Conservation (phyloP, 495 filamentous ascomycete species). For the Aspergillus sparsus region DNA sequence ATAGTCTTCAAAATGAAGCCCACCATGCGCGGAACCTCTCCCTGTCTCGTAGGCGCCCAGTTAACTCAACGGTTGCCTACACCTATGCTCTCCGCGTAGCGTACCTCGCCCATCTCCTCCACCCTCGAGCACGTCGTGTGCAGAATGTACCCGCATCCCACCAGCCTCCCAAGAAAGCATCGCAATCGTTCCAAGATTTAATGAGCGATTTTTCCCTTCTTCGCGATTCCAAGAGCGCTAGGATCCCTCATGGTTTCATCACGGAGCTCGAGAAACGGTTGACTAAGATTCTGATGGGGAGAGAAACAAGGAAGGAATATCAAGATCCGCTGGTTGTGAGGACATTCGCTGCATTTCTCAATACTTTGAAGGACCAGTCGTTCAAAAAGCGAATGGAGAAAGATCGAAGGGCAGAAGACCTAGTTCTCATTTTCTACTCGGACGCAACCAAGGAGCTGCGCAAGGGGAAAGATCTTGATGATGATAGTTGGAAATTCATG, state of each 20-base stretch:
- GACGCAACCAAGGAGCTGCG: slow-evolving; percentile 85
- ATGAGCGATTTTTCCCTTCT: slow-evolving; percentile 76
- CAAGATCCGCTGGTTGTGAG: slow-evolving; percentile 74
- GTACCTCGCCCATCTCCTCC: slow-evolving; percentile 89
- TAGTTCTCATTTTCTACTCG: slow-evolving; percentile 85
- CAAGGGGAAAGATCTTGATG: slow-evolving; percentile 77
- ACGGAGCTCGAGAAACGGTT: slow-evolving; percentile 67
- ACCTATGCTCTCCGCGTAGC: slow-evolving; percentile 86
- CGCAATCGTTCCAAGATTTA: slow-evolving; percentile 70
- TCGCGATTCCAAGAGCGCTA: slow-evolving; percentile 72
- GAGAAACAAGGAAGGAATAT: slow-evolving; percentile 74
- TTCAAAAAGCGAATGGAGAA: slow-evolving; percentile 84
- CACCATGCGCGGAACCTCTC: slow-evolving; percentile 56
- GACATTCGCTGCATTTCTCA: slow-evolving; percentile 79
- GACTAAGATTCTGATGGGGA: slow-evolving; percentile 65
- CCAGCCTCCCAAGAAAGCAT: slow-evolving; percentile 63
- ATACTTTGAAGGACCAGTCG: slow-evolving; percentile 68
- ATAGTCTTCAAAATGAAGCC: slow-evolving; percentile 57
- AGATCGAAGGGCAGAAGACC: slow-evolving; percentile 87
- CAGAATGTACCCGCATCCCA: slow-evolving; percentile 71
- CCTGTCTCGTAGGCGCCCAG: slow-evolving; percentile 46
- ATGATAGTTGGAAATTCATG: slow-evolving; percentile 89
- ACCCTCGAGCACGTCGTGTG: slow-evolving; percentile 82
- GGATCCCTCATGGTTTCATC: slow-evolving; percentile 79
- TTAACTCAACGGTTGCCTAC: slow-evolving; percentile 75